Conservation (phyloP, 176 grass and related monocot species). For the Calamus simplicifolius region DNA sequence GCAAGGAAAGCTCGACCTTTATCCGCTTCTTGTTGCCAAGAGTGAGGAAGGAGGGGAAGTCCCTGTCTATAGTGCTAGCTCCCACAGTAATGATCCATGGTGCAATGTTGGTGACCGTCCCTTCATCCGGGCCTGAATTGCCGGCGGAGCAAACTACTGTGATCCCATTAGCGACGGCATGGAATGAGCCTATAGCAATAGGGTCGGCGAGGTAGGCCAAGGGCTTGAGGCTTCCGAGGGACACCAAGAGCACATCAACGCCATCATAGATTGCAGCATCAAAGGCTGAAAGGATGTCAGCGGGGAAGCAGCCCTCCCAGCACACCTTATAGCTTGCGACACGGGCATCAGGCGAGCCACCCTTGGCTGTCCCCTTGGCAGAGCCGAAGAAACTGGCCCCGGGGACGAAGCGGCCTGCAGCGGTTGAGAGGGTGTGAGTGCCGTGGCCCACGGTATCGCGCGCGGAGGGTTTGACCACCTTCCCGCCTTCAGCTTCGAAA, state of each 20-base stretch:
- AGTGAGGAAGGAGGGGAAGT: constrained; percentile 45
- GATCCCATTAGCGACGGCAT: constrained; percentile 38
- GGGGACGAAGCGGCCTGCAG: constrained; percentile 42
- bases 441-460: constrained; percentile 72
- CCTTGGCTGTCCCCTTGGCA: constrained; percentile 64
- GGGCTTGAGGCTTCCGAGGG: constrained; percentile 28
- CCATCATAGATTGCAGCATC: constrained; percentile 67
- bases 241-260: constrained; percentile 60
- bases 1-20: background rate
- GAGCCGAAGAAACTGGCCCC: constrained; percentile 53
- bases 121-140: constrained; percentile 36
- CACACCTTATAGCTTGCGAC: constrained; percentile 67
- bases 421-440: constrained; percentile 84
- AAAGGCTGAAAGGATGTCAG: constrained; percentile 58
- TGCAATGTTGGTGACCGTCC: constrained; percentile 39
- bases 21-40: constrained; percentile 28
- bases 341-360: constrained; percentile 46
- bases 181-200: constrained; percentile 57
- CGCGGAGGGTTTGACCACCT: constrained; percentile 20
- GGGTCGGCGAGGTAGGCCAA: constrained; percentile 20
- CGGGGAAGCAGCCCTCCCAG: constrained; percentile 45
- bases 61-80: constrained; percentile 67
- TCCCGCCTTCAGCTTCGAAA: background rate
- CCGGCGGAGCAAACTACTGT: constrained; percentile 67
- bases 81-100: constrained; percentile 80